Percentiles rank a stretch among this genome's conserved stretches.
These are phyloP conservation scores for Ustilago trichophora DNA, from an alignment of 1,284 basidiomycete species.

Conservation along the genomic window DNA sequence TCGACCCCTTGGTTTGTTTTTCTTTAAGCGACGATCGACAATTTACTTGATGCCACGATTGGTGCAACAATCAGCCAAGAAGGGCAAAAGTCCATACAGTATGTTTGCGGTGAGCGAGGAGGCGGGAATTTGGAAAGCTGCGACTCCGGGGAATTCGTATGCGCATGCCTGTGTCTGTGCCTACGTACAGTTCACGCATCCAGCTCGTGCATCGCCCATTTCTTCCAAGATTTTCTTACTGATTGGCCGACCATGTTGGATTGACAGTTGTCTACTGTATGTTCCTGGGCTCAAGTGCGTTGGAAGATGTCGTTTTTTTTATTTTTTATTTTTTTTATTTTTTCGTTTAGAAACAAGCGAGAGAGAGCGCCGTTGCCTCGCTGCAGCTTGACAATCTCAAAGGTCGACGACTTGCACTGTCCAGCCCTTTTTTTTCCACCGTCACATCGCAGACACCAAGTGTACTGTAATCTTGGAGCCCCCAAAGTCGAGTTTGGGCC, in stretches of 20 bases:
- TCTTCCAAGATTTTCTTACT: neutral
- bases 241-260: slow-evolving; percentile 1
- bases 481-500: no score
- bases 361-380: neutral
- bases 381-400: slow-evolving; percentile 5
- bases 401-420: neutral
- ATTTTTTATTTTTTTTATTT: no score
- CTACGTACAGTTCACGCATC: no score
- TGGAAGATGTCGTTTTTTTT: neutral
- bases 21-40: neutral
- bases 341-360: neutral
- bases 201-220: no score
- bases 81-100: no score
- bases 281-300: neutral
- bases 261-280: neutral
- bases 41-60: no score
- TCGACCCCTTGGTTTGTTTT: neutral
- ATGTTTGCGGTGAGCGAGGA: neutral
- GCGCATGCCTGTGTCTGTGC: slow-evolving; percentile 20
- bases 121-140: neutral
- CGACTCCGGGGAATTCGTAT: slow-evolving; percentile 20
- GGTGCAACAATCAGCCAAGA: no score
- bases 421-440: neutral
- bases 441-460: slow-evolving; percentile 13
- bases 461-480: no score